phyloP scores from a whole-genome alignment of 768 basidiomycete species.

The Mycena alexandri region DNA sequence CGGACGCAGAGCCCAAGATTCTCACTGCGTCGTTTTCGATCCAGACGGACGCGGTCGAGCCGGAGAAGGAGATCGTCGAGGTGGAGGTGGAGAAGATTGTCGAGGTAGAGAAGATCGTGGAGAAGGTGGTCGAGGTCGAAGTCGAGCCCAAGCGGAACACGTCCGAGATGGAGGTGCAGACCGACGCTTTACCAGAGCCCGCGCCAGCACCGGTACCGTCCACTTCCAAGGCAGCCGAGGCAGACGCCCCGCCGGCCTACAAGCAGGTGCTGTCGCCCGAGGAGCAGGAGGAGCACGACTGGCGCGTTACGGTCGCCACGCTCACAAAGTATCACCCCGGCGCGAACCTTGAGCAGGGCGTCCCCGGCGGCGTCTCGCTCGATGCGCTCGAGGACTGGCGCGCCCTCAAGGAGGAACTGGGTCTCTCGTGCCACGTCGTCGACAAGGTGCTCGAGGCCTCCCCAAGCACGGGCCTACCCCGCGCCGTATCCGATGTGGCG shows the following conservation, averaged over 20 bases:
- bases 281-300: conserved; percentile 63
- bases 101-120: too few relatives aligned
- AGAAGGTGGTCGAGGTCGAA: conserved; percentile 40
- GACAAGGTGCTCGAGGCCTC: conserved; percentile 74
- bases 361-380: conserved; percentile 70
- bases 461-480: conserved; percentile 38
- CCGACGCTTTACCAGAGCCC: conserved; percentile 56
- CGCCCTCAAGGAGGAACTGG: conserved; percentile 82
- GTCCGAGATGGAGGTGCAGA: conserved; percentile 75
- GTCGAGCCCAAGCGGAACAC: conserved; percentile 49
- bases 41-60: conserved; percentile 64
- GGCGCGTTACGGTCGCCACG: conserved; percentile 66
- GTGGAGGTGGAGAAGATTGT: too few relatives aligned
- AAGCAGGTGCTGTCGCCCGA: conserved; percentile 65
- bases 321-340: conserved; percentile 82
- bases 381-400: conserved; percentile 84
- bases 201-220: conserved; percentile 54
- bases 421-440: conserved; percentile 81
- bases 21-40: conserved; percentile 60
- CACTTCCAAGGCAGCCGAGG: conserved; percentile 48
- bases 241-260: conserved; percentile 83
- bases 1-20: conserved; percentile 68
- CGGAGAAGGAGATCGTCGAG: too few relatives aligned
- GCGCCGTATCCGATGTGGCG: conserved; percentile 40
- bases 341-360: conserved; percentile 56